These are phyloP conservation scores for Thraustochytrium sp. DNA, from an alignment of 352 stramenopile genomes.

Conservation along the genomic window DNA sequence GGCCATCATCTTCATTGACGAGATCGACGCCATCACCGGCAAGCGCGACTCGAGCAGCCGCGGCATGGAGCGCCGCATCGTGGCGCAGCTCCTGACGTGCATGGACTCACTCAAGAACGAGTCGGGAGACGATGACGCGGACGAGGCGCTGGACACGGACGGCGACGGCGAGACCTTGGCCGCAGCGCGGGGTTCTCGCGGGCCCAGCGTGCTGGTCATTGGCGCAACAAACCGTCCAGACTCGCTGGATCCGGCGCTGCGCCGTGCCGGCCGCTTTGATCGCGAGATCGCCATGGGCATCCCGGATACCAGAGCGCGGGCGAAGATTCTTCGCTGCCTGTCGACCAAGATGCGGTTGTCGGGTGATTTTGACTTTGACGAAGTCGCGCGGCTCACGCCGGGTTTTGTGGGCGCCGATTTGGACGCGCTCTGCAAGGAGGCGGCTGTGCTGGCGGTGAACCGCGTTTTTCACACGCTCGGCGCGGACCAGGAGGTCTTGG, in stretches of 20 bases:
- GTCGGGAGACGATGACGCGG: constrained; percentile 56
- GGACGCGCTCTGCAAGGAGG: constrained; percentile 94
- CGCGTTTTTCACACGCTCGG: constrained; percentile 77
- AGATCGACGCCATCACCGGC: constrained; percentile 81
- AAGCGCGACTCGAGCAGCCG: constrained; percentile 77
- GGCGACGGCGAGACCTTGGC: constrained; percentile 57
- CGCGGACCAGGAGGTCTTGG: not conserved
- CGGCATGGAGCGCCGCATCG: constrained; percentile 88
- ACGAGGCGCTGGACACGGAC: not conserved
- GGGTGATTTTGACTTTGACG: constrained; percentile 85
- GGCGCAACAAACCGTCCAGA: constrained; percentile 95
- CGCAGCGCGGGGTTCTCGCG: too few species aligned
- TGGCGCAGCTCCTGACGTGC: constrained; percentile 75
- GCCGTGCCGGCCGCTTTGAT: constrained; percentile 94
- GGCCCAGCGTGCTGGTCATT: constrained; percentile 97
- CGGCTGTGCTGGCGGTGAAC: constrained; percentile 93
- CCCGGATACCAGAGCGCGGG: constrained; percentile 85
- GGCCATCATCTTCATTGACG: constrained; percentile 84
- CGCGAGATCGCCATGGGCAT: constrained; percentile 95
- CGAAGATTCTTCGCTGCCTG: constrained; percentile 89
- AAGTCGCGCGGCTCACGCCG: constrained; percentile 83
- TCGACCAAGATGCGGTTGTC: constrained; percentile 85
- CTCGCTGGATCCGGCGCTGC: constrained; percentile 88
- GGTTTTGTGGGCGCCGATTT: constrained; percentile 97
- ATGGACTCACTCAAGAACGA: constrained; percentile 51